Evolutionary conservation across 495 filamentous ascomycete genomes (phyloP).

Genomic region (Chaetomium tenue): DNA sequence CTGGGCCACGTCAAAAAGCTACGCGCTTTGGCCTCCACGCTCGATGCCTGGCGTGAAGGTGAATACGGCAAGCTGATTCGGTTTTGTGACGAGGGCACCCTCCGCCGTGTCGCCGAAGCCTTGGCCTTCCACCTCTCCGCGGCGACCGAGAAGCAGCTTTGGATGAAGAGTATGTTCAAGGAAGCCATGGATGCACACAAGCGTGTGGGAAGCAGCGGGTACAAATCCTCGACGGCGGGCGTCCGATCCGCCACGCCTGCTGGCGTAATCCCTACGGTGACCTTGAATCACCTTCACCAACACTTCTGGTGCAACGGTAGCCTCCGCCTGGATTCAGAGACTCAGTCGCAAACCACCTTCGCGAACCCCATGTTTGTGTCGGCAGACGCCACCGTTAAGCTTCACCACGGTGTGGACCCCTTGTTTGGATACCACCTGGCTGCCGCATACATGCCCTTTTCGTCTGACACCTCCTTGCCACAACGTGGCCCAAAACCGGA

Average conservation of each 20-base stretch:
- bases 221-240: not conserved
- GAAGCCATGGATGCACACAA: not conserved
- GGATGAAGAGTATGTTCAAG: not conserved
- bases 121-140: slow-evolving; percentile 30
- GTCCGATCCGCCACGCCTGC: slow-evolving; percentile 8
- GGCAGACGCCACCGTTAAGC: slow-evolving; percentile 1
- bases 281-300: not conserved
- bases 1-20: slow-evolving; percentile 30
- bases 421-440: slow-evolving; percentile 35
- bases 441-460: slow-evolving; percentile 21
- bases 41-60: slow-evolving; percentile 27
- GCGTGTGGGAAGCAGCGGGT: not conserved
- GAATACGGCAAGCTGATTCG: slow-evolving; percentile 29
- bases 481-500: not conserved
- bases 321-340: not conserved
- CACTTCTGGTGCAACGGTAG: slow-evolving; percentile 14
- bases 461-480: not conserved
- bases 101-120: slow-evolving; percentile 25
- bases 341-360: not conserved
- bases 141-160: not conserved
- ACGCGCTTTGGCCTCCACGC: slow-evolving; percentile 17
- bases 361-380: slow-evolving; percentile 30
- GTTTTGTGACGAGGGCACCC: slow-evolving; percentile 32
- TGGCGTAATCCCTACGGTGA: not conserved
- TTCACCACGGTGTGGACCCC: slow-evolving; percentile 33